phyloP scores from a whole-genome alignment of 306 rosid genomes.

The Glycine tomentella region DNA sequence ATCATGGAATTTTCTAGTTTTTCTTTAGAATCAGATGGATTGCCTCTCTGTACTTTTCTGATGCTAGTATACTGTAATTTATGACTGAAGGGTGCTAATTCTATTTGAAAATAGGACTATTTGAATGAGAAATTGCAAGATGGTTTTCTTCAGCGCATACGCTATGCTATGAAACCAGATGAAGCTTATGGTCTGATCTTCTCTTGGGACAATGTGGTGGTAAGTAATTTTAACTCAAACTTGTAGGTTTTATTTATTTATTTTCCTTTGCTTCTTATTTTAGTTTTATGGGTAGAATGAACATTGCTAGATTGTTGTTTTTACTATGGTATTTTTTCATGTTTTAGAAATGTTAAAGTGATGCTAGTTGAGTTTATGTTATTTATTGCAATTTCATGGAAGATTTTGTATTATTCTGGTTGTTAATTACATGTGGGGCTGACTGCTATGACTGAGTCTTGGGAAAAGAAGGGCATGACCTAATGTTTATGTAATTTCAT shows the following conservation, averaged over 20 bases:
- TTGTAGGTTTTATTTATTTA: conserved; percentile 15
- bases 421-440: conserved; percentile 23
- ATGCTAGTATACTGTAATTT: conserved; percentile 20
- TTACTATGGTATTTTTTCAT: conserved; percentile 22
- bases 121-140: conserved; percentile 95
- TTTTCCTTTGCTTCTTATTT: not conserved
- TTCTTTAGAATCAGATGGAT: not conserved
- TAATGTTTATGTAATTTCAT: not conserved
- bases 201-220: conserved; percentile 98
- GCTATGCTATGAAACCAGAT: conserved; percentile 99
- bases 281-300: not conserved
- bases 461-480: conserved; percentile 25
- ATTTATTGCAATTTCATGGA: conserved; percentile 12
- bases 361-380: conserved; percentile 34
- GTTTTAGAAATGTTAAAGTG: conserved; percentile 35
- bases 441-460: not conserved
- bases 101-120: conserved; percentile 74
- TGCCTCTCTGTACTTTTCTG: not conserved
- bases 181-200: conserved; percentile 98
- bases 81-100: conserved; percentile 46
- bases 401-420: conserved; percentile 17
- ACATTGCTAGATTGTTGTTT: conserved; percentile 31
- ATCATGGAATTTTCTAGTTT: conserved; percentile 6
- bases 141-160: conserved; percentile 90
- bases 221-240: conserved; percentile 50